phyloP scores from a whole-genome alignment of 2,329 filamentous ascomycete genomes.

The Ophiostoma pallidulum region DNA sequence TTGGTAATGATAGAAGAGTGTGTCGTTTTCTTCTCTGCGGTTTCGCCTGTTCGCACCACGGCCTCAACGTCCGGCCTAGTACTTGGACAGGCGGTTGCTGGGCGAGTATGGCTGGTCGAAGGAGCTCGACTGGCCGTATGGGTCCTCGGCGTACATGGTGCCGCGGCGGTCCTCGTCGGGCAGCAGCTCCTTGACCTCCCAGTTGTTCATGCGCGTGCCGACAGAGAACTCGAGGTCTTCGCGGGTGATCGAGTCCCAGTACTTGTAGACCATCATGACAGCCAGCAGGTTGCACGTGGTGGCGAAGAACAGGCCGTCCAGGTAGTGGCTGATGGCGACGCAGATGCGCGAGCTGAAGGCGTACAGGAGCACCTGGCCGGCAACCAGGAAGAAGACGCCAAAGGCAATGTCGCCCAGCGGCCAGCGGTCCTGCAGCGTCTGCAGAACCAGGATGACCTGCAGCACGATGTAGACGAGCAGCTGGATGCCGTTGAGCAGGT shows the following conservation, averaged over 20 bases:
- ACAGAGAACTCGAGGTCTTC: constrained; percentile 98
- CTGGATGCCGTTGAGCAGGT: constrained; percentile 81
- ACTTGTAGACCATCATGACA: constrained; percentile 99
- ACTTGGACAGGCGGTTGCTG: constrained; percentile 37
- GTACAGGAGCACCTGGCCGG: constrained; percentile 88
- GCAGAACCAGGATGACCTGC: constrained; percentile 79
- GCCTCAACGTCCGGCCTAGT: constrained; percentile 22
- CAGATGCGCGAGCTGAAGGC: constrained; percentile 82
- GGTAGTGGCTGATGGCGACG: constrained; percentile 74
- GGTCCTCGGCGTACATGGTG: constrained; percentile 63
- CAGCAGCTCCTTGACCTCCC: constrained; percentile 91
- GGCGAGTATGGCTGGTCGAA: constrained; percentile 44
- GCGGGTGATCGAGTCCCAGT: constrained; percentile 98
- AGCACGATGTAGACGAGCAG: constrained; percentile 76
- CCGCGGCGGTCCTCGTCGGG: constrained; percentile 69
- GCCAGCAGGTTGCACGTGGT: constrained; percentile 87
- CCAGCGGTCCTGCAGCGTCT: constrained; percentile 92
- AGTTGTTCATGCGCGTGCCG: constrained; percentile 89
- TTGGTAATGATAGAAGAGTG: too few species aligned
- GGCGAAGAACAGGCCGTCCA: constrained; percentile 90
- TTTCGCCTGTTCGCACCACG: too few species aligned
- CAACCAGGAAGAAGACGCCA: constrained; percentile 81
- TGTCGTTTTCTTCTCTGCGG: too few species aligned
- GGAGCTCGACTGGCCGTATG: constrained; percentile 46
- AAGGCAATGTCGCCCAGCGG: constrained; percentile 86